Percentiles rank a stretch among this genome's conserved stretches.
phyloP scores from a whole-genome alignment of 2,329 filamentous ascomycete species.

The Neocatenulostroma microsporum region DNA sequence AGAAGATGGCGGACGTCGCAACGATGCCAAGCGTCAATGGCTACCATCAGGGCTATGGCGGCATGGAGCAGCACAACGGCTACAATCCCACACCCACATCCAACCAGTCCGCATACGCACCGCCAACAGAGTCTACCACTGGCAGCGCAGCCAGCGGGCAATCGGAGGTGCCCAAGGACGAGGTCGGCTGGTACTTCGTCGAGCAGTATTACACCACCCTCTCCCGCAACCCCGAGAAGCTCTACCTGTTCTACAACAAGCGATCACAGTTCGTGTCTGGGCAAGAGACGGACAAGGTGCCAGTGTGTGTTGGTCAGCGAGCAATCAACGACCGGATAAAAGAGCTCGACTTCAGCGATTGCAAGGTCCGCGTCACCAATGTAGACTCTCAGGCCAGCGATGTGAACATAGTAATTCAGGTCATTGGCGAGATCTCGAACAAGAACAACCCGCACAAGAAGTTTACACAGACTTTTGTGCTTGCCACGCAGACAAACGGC shows the following conservation, averaged over 20 bases:
- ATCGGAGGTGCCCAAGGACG: slow-evolving; percentile 63
- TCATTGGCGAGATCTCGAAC: slow-evolving; percentile 97
- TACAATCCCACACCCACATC: slow-evolving; percentile 24
- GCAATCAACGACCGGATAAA: slow-evolving; percentile 92
- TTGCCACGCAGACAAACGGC: slow-evolving; percentile 89
- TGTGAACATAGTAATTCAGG: slow-evolving; percentile 92
- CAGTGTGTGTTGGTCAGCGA: slow-evolving; percentile 78
- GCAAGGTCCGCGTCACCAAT: slow-evolving; percentile 96
- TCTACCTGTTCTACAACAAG: slow-evolving; percentile 96
- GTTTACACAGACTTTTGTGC: slow-evolving; percentile 95
- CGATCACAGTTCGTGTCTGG: slow-evolving; percentile 92
- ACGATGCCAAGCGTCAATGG: slow-evolving; percentile 39
- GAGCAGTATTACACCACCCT: slow-evolving; percentile 98
- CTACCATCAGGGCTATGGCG: slow-evolving; percentile 37
- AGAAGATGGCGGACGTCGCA: slow-evolving; percentile 32
- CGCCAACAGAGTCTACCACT: slow-evolving; percentile 18
- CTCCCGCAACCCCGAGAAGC: slow-evolving; percentile 87
- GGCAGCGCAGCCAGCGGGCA: slow-evolving; percentile 14
- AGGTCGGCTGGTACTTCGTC: slow-evolving; percentile 99
- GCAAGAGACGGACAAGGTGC: slow-evolving; percentile 78
- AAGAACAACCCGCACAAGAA: slow-evolving; percentile 85
- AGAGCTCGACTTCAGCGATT: slow-evolving; percentile 87
- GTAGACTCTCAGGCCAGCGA: slow-evolving; percentile 92
- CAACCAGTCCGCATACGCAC: slow-evolving; percentile 17
- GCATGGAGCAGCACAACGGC: slow-evolving; percentile 27